Evolutionary conservation across 2,329 filamentous ascomycete genomes (phyloP), one percentile per base, ranked within the genome.

Genomic region (Pseudopithomyces maydicus): DNA sequence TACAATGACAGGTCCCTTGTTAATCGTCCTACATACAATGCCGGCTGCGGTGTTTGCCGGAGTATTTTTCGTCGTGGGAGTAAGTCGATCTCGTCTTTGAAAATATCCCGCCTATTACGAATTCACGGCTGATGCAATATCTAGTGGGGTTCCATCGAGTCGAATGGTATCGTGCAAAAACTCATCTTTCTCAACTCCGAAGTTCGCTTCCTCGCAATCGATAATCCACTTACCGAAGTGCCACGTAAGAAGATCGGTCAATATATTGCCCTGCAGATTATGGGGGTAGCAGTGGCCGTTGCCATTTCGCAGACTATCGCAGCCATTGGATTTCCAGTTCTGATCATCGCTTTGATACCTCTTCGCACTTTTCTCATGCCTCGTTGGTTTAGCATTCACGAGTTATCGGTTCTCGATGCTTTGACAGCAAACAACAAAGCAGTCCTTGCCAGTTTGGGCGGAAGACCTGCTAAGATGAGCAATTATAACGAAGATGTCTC

Each of bases 301-400:
- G 83, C 81, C 1, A 81, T 86, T 45, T 84, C 82, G 0, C 82
- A 85, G 64, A 85, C 83, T 0, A 81, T 85, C 12, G 84, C 81
- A 0, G 84, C 83, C 0, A 83, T 85, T 29, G 81, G 82, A 0
- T 85, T 86, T 60, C 84, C 84, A 0, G 76, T 86, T 17, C 73
- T 86, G 42, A 84, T 86, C 59, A 80, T 81, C 42, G 76, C 79
- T 2, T 70, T 85, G 3, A 84, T 86, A n/a, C 83, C 83, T 1
- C 61, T 85, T 2, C 75, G 82, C n/a, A 81, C 77, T 58, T 71
- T 78, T 35, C 46, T 81, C 0, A 70, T 85, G 57, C 82, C 83
- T 1, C 72, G 72, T 23, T 81, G 81, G 73, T 85, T 85, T 64
- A 74, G 72, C 0, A 68, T 74, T 23, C 64, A 77, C 4, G 82